Evolutionary conservation across 495 filamentous ascomycete genomes (phyloP).

Genomic region (Cercophora samala): DNA sequence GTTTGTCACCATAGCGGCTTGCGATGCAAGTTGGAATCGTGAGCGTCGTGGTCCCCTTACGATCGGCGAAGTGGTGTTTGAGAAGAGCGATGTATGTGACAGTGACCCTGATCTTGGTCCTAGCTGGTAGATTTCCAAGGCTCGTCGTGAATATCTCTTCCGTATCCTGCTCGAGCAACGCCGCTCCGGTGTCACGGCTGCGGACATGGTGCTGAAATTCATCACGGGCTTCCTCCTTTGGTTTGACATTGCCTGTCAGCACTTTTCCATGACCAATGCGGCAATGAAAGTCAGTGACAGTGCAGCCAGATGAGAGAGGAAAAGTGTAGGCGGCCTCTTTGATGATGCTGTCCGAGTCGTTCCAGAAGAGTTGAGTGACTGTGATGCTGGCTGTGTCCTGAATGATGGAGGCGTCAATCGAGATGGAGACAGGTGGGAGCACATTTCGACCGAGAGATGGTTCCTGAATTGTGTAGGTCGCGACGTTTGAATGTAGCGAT

Average conservation of each 20-base stretch:
- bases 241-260: slow-evolving; percentile 18
- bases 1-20: slow-evolving; percentile 16
- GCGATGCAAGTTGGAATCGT: slow-evolving; percentile 22
- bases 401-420: slow-evolving; percentile 17
- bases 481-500: background rate
- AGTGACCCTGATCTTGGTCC: slow-evolving; percentile 17
- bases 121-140: slow-evolving; percentile 20
- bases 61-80: slow-evolving; percentile 20
- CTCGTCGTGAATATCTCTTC: slow-evolving; percentile 22
- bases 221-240: slow-evolving; percentile 19
- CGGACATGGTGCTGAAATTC: slow-evolving; percentile 15
- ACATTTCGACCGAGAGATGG: slow-evolving; percentile 7
- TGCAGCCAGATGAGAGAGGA: slow-evolving; percentile 20
- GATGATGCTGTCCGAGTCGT: slow-evolving; percentile 18
- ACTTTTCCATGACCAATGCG: slow-evolving; percentile 16
- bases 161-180: slow-evolving; percentile 19
- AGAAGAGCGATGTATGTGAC: slow-evolving; percentile 19
- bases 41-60: slow-evolving; percentile 10
- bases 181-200: slow-evolving; percentile 11
- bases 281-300: slow-evolving; percentile 19
- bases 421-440: slow-evolving; percentile 19
- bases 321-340: slow-evolving; percentile 22
- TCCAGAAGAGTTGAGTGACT: slow-evolving; percentile 19
- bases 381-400: slow-evolving; percentile 21
- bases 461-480: slow-evolving; percentile 13